Base-by-base conservation (phyloP, 2,329 filamentous ascomycete species). In the Diaporthe citrichinensis region DNA sequence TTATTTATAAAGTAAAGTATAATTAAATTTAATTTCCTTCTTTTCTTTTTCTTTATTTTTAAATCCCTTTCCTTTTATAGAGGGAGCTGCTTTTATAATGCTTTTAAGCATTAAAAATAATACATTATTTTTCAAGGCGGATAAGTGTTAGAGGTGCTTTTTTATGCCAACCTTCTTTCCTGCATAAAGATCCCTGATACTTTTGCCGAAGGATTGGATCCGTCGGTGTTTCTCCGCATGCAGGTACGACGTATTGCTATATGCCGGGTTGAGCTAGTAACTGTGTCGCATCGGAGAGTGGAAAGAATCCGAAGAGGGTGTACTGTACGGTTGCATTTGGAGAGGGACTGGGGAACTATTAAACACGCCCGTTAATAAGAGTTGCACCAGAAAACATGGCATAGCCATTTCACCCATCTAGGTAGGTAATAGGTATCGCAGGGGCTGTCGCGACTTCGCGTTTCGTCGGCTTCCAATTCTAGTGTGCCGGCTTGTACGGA, bases 391-490 rank as follows among this genome's bases (percentile, higher is more conserved):
- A 20, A 12, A 23, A n/a, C n/a, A 2, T 39, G 65, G 23, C 4
- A 17, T 53, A 1, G 23, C 23, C 20, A 41, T 59, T 59, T 36
- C 23, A 25, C 57, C 34, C 25, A 1, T 34, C 15, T 34, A 10
- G 28, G 55, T 55, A 39, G 0, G 0, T 67, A 9, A 14, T 25
- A n/a, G 3, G 20, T 25, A 39, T 25, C 34, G 23, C 23, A 68
- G 34, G 23, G 23, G 23, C 15, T 68, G 23, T 68, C 23, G 23
- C n/a, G 23, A 17, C 6, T 10, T 39, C 36, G 44, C 14, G 14
- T 23, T 14, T n/a, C 65, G 14, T 69, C 49, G 65, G 65, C n/a
- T 53, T n/a, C 65, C 34, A 69, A 8, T 69, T 69, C 65, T 69
- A 39, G 12, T 41, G 23, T 41, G 34, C 49, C 20, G 65, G 14